Evolutionary conservation across 2,329 filamentous ascomycete species (phyloP).

Genomic region (Verticillium isaacii): DNA sequence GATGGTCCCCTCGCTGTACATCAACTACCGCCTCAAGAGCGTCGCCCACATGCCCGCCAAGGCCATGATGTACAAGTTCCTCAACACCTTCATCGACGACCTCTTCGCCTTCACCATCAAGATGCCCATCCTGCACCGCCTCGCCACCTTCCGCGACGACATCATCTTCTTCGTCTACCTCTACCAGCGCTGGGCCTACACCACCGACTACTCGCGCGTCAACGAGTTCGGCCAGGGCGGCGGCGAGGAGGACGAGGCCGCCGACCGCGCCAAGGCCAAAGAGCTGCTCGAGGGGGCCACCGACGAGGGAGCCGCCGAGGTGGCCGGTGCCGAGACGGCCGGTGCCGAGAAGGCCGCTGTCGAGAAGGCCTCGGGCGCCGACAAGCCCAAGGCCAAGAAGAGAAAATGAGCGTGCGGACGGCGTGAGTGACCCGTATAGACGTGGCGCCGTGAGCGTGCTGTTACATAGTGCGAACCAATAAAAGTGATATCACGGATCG

Average conservation of each 20-base stretch:
- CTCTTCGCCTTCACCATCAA: conserved; percentile 99
- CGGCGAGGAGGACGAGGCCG: conserved; percentile 69
- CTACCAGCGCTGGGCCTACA: conserved; percentile 92
- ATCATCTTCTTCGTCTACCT: conserved; percentile 98
- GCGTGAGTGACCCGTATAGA: too few relatives aligned
- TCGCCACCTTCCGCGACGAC: conserved; percentile 91
- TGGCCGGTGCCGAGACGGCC: conserved; percentile 22
- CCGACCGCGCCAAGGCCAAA: conserved; percentile 28
- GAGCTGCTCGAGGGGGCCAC: conserved; percentile 18
- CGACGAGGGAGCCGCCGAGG: conserved; percentile 16
- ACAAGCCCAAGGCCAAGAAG: conserved; percentile 40
- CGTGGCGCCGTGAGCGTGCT: too few relatives aligned
- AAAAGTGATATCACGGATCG: too few relatives aligned
- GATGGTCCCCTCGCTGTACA: conserved; percentile 97
- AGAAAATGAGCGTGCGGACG: conserved; percentile 24
- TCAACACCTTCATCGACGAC: conserved; percentile 99
- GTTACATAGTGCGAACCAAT: too few relatives aligned
- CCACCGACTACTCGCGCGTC: conserved; percentile 82
- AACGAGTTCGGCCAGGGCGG: conserved; percentile 98
- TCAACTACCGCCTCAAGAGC: conserved; percentile 96
- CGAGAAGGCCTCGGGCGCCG: conserved; percentile 44
- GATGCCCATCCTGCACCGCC: conserved; percentile 90
- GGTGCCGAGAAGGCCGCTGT: conserved; percentile 7
- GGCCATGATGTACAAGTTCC: conserved; percentile 97
- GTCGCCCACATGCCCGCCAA: conserved; percentile 96